phyloP scores from a whole-genome alignment of 495 filamentous ascomycete genomes.

The Talaromyces adpressus region DNA sequence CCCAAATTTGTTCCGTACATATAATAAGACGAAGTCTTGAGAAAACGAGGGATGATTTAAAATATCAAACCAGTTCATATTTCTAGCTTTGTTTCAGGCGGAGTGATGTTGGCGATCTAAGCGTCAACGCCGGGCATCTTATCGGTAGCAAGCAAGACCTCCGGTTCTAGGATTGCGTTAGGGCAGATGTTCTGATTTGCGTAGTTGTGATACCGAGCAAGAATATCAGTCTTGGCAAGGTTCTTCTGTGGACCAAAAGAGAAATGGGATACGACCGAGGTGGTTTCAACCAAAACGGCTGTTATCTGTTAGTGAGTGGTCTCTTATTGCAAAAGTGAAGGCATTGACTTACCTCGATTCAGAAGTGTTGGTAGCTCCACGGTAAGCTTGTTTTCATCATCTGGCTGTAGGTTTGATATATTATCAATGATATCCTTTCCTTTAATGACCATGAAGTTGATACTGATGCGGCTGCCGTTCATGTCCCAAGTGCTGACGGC shows the following conservation, averaged over 20 bases:
- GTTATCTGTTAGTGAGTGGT: background rate
- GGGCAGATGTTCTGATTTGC: constrained; percentile 7
- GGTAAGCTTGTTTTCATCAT: constrained; percentile 19
- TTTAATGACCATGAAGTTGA: constrained; percentile 42
- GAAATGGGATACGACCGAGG: constrained; percentile 9
- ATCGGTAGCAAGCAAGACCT: constrained; percentile 2
- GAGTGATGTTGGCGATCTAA: background rate
- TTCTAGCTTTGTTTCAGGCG: background rate
- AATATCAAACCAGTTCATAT: background rate
- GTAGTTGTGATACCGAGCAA: constrained; percentile 10
- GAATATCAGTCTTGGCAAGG: constrained; percentile 10
- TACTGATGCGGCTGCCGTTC: constrained; percentile 33
- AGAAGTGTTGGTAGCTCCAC: constrained; percentile 13
- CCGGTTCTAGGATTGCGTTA: constrained; percentile 5
- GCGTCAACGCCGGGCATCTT: background rate
- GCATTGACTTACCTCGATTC: constrained; percentile 3
- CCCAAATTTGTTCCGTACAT: background rate
- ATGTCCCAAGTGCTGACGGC: constrained; percentile 33
- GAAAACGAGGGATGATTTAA: background rate
- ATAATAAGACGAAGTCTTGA: background rate
- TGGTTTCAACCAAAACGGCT: constrained; percentile 7
- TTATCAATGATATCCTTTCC: constrained; percentile 33
- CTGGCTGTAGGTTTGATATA: constrained; percentile 11
- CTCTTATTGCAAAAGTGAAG: background rate
- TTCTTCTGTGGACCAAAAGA: constrained; percentile 9